These are phyloP conservation scores for Sextonia rubra DNA, from an alignment of 164 flowering plant genomes.

Conservation along the genomic window DNA sequence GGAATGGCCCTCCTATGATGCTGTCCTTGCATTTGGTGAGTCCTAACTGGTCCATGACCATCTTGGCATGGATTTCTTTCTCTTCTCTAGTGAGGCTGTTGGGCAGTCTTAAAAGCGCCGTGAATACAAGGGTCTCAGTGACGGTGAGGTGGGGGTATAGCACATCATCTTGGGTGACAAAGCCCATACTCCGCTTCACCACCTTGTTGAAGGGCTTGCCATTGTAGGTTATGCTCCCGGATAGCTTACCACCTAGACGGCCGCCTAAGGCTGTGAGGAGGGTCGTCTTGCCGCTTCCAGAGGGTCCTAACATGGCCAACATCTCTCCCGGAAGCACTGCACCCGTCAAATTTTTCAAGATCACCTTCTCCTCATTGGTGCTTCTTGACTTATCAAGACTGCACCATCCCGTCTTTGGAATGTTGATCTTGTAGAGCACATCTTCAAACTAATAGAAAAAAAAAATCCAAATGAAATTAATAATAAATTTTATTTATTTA, in stretches of 20 bases:
- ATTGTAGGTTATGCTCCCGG: constrained; percentile 61
- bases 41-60: constrained; percentile 47
- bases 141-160: constrained; percentile 69
- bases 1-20: constrained; percentile 29
- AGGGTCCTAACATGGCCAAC: constrained; percentile 83
- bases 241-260: constrained; percentile 37
- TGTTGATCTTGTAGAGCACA: constrained; percentile 36
- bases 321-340: constrained; percentile 66
- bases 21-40: constrained; percentile 52
- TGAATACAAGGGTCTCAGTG: constrained; percentile 60
- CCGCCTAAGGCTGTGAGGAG: constrained; percentile 71
- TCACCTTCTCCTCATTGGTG: constrained; percentile 26
- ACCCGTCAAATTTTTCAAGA: constrained; percentile 60
- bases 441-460: constrained; percentile 44
- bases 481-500: neutral
- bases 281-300: constrained; percentile 90
- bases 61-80: constrained; percentile 45
- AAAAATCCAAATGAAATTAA: neutral
- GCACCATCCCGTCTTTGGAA: neutral
- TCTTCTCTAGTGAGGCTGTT: constrained; percentile 36
- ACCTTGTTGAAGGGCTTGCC: constrained; percentile 43
- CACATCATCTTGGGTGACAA: constrained; percentile 76
- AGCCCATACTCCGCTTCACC: constrained; percentile 62
- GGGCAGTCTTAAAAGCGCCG: constrained; percentile 71
- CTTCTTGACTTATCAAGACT: neutral